A percentile compares a stretch with the other conserved stretches of the same genome.
These are phyloP conservation scores for Xylaria arbuscula DNA, from an alignment of 2,329 filamentous ascomycete species.

Conservation along the genomic window DNA sequence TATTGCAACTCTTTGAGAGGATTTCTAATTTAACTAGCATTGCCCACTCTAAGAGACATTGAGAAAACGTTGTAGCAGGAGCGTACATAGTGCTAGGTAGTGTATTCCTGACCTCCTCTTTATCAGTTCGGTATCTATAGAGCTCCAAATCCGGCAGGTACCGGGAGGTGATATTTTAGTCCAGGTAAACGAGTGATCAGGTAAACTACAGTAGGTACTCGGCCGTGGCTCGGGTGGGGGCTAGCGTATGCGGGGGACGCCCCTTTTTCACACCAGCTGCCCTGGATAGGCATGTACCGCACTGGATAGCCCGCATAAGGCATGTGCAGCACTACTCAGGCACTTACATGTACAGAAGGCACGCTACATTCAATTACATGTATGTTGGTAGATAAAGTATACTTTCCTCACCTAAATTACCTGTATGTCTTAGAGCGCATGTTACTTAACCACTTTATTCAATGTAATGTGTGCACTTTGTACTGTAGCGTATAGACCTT, in stretches of 20 bases:
- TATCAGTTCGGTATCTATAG: neutral
- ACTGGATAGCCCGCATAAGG: neutral
- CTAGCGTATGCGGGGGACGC: slow-evolving; percentile 24
- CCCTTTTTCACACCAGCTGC: slow-evolving; percentile 1
- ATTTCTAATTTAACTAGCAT: too few species aligned
- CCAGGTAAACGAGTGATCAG: neutral
- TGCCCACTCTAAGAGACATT: too few species aligned
- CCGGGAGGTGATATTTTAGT: slow-evolving; percentile 19
- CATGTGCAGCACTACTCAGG: neutral
- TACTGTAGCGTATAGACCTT: neutral
- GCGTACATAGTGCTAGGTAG: neutral
- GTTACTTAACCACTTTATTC: neutral
- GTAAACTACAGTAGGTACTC: too few species aligned
- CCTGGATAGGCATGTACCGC: neutral
- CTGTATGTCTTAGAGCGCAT: neutral
- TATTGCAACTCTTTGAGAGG: too few species aligned
- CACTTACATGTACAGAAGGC: too few species aligned
- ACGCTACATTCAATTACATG: too few species aligned
- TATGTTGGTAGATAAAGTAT: too few species aligned
- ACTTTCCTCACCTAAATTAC: too few species aligned
- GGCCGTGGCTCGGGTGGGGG: slow-evolving; percentile 17
- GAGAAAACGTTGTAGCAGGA: too few species aligned
- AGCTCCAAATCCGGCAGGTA: slow-evolving; percentile 30
- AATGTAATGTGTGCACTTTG: too few species aligned
- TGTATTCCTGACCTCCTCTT: neutral